These are phyloP conservation scores for Tagetes erecta DNA, from an alignment of 129 eudicot species.

Conservation along the genomic window DNA sequence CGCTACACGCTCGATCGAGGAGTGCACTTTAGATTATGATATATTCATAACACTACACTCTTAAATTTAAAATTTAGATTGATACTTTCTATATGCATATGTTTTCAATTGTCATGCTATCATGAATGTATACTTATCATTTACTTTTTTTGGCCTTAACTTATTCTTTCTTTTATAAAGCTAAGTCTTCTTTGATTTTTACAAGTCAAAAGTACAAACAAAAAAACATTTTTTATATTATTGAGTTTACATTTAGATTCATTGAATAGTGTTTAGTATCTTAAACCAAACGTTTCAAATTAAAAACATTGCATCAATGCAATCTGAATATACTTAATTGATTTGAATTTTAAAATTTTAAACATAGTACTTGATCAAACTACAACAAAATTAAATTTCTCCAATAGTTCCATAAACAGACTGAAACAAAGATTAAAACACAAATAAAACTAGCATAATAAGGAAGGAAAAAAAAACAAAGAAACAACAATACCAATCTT, in stretches of 20 bases:
- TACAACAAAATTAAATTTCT: constrained; percentile 10
- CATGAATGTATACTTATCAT: too few species aligned
- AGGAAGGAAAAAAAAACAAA: not conserved
- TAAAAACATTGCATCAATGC: not conserved
- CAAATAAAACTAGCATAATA: not conserved
- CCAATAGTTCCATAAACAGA: not conserved
- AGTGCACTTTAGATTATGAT: too few species aligned
- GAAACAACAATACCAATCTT: not conserved
- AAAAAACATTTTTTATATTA: not conserved
- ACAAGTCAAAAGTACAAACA: not conserved
- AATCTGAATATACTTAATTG: not conserved
- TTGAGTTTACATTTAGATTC: not conserved
- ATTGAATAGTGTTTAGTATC: not conserved
- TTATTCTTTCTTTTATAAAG: not conserved
- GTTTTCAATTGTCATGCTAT: too few species aligned
- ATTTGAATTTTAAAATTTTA: not conserved
- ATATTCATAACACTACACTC: too few species aligned
- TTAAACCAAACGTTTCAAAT: not conserved
- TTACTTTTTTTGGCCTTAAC: too few species aligned
- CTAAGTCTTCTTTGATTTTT: not conserved
- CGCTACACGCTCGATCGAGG: too few species aligned
- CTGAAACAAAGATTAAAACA: constrained; percentile 1
- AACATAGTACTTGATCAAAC: not conserved
- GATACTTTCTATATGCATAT: too few species aligned
- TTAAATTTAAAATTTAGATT: too few species aligned